Conservation (phyloP, 2,329 filamentous ascomycete species). For the Colletotrichum sublineola region DNA sequence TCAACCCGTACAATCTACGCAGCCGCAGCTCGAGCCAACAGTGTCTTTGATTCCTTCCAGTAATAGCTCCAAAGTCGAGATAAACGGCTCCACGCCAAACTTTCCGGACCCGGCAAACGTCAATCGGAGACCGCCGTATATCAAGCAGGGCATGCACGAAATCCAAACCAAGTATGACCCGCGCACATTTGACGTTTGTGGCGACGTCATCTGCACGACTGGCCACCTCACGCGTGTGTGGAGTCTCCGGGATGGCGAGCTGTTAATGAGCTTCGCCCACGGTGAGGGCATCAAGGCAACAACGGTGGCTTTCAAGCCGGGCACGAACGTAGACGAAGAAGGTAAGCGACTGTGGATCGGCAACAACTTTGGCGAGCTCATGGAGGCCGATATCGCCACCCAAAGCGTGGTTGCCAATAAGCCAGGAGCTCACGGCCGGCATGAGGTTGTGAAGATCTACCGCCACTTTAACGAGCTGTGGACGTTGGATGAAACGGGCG, state of each 20-base stretch:
- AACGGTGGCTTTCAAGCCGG: constrained; percentile 88
- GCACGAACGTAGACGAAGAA: constrained; percentile 81
- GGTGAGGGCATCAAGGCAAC: constrained; percentile 88
- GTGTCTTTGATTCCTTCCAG: constrained; percentile 44
- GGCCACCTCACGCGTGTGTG: constrained; percentile 90
- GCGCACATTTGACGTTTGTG: constrained; percentile 87
- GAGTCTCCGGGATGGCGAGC: constrained; percentile 85
- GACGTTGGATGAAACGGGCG: constrained; percentile 92
- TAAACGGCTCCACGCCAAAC: constrained; percentile 29
- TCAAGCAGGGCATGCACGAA: constrained; percentile 78
- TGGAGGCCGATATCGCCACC: constrained; percentile 86
- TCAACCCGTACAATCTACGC: constrained; percentile 18
- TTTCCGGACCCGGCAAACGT: constrained; percentile 89
- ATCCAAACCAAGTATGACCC: constrained; percentile 90
- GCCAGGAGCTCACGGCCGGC: constrained; percentile 79
- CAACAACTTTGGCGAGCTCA: constrained; percentile 87
- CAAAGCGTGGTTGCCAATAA: constrained; percentile 79
- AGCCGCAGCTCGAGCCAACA: constrained; percentile 57
- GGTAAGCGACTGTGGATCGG: constrained; percentile 90
- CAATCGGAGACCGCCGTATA: constrained; percentile 85
- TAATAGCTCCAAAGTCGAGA: constrained; percentile 63
- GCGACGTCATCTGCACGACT: constrained; percentile 87
- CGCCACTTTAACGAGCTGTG: constrained; percentile 91
- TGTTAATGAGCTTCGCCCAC: constrained; percentile 84
- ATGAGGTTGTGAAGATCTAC: constrained; percentile 86